These are phyloP conservation scores for Lantana camara DNA, from an alignment of 257 asterid species.

Conservation along the genomic window DNA sequence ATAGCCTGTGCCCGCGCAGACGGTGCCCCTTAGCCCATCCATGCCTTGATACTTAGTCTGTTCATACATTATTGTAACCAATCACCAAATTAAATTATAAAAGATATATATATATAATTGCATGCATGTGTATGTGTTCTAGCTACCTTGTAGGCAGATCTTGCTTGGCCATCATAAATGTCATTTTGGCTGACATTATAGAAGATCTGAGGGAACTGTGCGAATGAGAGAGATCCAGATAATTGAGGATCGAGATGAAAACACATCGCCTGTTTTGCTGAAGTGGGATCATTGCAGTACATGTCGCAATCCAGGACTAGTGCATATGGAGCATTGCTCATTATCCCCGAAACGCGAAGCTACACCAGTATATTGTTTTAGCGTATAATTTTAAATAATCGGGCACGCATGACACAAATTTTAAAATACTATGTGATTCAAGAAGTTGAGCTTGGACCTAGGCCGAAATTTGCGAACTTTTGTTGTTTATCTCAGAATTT, in stretches of 20 bases:
- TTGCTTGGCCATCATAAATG: constrained; percentile 83
- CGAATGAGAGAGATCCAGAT: constrained; percentile 48
- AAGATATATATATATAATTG: too few relatives aligned
- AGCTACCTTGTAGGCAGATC: constrained; percentile 74
- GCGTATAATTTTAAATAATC: too few relatives aligned
- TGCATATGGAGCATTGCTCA: constrained; percentile 78
- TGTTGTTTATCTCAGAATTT: too few relatives aligned
- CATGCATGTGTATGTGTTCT: too few relatives aligned
- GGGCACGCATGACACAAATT: too few relatives aligned
- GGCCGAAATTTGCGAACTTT: too few relatives aligned
- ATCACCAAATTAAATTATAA: too few relatives aligned
- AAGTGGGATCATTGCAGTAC: constrained; percentile 73
- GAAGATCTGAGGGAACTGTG: constrained; percentile 79
- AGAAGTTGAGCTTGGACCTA: too few relatives aligned
- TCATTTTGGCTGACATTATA: constrained; percentile 73
- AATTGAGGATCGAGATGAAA: constrained; percentile 58
- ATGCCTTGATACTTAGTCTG: constrained; percentile 90
- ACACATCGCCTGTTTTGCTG: constrained; percentile 74
- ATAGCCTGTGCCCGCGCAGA: constrained; percentile 78
- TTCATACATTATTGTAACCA: neutral
- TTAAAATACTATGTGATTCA: too few relatives aligned
- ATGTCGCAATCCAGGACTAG: constrained; percentile 67
- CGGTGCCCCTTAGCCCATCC: constrained; percentile 74
- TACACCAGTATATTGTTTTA: constrained; percentile 29
- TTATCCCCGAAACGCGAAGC: constrained; percentile 73